Base-by-base conservation (phyloP, 2,329 filamentous ascomycete species). In the Apiospora saccharicola region DNA sequence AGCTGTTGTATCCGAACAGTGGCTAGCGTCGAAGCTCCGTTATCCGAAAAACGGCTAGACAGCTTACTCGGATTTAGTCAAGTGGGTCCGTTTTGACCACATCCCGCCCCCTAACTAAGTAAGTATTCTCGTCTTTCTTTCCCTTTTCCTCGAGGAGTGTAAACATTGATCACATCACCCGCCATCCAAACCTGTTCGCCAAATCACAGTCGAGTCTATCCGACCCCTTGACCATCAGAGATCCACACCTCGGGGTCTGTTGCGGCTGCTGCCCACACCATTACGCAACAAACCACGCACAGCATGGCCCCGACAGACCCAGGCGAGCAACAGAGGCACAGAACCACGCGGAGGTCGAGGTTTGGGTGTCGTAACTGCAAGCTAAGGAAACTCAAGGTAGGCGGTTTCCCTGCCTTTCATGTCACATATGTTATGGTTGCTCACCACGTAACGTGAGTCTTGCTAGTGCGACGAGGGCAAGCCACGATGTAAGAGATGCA, bases 311-410 rank as follows among this genome's bases (percentile, higher is more conserved):
- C 61, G 44, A 47, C 61, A 47, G 22, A 13, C 37, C 12, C 70
- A 30, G 37, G 47, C 46, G 64, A 24, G 34, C 30, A 16, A 43
- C 73, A 41, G 46, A 34, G 51, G 49, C 72, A 72, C n/a, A 74
- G 44, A 73, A 37, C 71, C 16, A 19, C 34, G 53, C 72, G 79
- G 44, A 82, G 85, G 72, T 87, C 85, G 22, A 82, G 84, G 77
- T 81, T 79, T 73, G 86, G 86, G 46, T 88, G 86, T 70, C 82
- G 84, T 14, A 88, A 87, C 75, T 88, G 86, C 78, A 87, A 87
- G 76, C 81, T 87, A 5, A 76, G 86, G 72, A 86, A 86, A 74
- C 73, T 88, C 71, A 88, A 87, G 81, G 86, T 86, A 34, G 3
- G 75, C 69, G 1, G 8, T 4, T 4, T 51, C 37, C 37, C 49